Evolutionary conservation across 2,329 filamentous ascomycete genomes (phyloP), one percentile per base, ranked within the genome.

Genomic region (Aspergillus pseudoglaucus): DNA sequence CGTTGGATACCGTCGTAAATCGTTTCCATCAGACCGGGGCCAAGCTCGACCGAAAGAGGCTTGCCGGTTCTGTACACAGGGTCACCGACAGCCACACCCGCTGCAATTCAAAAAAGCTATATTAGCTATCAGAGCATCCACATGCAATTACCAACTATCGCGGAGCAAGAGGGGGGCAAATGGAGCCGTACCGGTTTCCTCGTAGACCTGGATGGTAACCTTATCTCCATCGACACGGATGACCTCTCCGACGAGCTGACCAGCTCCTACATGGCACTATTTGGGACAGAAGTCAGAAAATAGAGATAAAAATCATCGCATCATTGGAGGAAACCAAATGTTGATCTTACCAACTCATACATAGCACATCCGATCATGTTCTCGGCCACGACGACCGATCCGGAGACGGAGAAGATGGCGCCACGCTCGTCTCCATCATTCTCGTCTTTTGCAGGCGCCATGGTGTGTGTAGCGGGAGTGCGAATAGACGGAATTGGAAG

Each of bases 1-100:
- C 93, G 85, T 73, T 98, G 93, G 64, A 98, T 98, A 76, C 93
- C 93, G 70, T 98, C 93, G 79, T 97, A 98, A 71, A 98, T 98
- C 59, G 93, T 96, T 75, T 97, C 91, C 81, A 98, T 89, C 70
- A 98, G 78, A 68, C 93, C 93, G 55, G 93, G 93, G 44, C 93
- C 93, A 42, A 98, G 85, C 73, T 98, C 93, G 72, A 98, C 93
- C 49, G 93, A 96, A 47, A 98, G 78, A 55, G 93, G 93, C 80
- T 97, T 96, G 71, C 90, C 88, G 49, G 91, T 96, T 64, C 91
- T 83, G 52, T 75, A 64, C 58, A 98, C 93, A 44, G 93, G 93
- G 67, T 98, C 93, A 66, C 93, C 93, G 58, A 98, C 90, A 59
- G 83, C 95, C 59, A 98, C 86, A 75, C 93, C 93, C 70, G 91